Evolutionary conservation across 2,329 filamentous ascomycete genomes (phyloP).

Genomic region (Aspergillus fumigatiaffinis): DNA sequence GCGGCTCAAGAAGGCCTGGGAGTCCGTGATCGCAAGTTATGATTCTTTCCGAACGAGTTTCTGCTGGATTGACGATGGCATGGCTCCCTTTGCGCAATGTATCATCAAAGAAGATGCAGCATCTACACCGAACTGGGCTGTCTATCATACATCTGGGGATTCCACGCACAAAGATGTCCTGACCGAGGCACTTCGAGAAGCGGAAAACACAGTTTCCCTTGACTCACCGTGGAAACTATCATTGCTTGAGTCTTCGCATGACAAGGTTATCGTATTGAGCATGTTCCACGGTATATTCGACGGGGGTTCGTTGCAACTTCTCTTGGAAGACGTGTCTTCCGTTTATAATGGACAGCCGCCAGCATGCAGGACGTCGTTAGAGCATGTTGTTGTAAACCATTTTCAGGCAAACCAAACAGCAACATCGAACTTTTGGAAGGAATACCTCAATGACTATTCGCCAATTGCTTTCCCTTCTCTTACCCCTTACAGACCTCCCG

Average conservation of each 20-base stretch:
- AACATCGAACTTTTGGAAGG: constrained; percentile 20
- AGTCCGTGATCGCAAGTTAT: constrained; percentile 22
- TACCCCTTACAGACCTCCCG: constrained; percentile 15
- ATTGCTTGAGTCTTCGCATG: constrained; percentile 8
- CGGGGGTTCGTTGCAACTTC: constrained; percentile 32
- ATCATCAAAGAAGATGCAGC: constrained; percentile 19
- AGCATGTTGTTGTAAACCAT: constrained; percentile 24
- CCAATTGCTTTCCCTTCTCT: constrained; percentile 22
- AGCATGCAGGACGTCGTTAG: constrained; percentile 18
- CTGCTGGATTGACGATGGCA: constrained; percentile 28
- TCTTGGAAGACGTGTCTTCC: constrained; percentile 29
- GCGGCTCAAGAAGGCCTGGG: constrained; percentile 22
- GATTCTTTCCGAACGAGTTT: constrained; percentile 33
- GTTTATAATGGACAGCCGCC: constrained; percentile 12
- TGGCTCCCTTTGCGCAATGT: constrained; percentile 35
- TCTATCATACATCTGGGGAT: constrained; percentile 9
- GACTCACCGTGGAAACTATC: constrained; percentile 22
- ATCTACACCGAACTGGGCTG: constrained; percentile 10
- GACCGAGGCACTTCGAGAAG: constrained; percentile 12
- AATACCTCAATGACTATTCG: constrained; percentile 17
- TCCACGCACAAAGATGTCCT: constrained; percentile 17
- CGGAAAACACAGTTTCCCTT: constrained; percentile 19
- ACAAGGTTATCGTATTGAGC: constrained; percentile 23
- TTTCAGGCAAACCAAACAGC: constrained; percentile 17
- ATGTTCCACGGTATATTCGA: constrained; percentile 39